phyloP scores from a whole-genome alignment of 805 yeast genomes.

The Suhomyces vadensis region DNA sequence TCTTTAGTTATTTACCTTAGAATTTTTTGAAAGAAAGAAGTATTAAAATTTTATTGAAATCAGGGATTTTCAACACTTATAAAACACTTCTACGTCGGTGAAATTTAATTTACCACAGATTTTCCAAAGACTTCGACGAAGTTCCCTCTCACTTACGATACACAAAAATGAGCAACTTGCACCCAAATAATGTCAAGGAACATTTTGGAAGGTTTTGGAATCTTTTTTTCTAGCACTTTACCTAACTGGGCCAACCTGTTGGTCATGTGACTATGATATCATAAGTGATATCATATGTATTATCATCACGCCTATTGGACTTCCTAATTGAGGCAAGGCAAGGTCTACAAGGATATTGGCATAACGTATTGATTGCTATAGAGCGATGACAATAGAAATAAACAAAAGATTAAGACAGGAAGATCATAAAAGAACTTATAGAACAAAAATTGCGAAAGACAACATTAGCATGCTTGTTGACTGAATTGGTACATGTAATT shows the following conservation, averaged over 20 bases:
- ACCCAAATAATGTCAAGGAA: slow-evolving; percentile 6
- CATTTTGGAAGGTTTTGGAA: slow-evolving; percentile 6
- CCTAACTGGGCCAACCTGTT: neutral
- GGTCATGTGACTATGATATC: slow-evolving; percentile 6
- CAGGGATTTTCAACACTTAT: slow-evolving; percentile 9
- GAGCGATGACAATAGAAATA: neutral
- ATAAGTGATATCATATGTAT: no score
- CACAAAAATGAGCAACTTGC: slow-evolving; percentile 7
- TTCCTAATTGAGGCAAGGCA: neutral
- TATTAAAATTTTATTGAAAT: neutral
- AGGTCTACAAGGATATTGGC: neutral
- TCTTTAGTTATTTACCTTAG: slow-evolving; percentile 1
- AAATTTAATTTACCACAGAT: slow-evolving; percentile 1
- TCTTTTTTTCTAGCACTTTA: slow-evolving; percentile 7
- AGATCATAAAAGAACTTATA: neutral
- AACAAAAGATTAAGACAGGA: neutral
- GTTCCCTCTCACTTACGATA: slow-evolving; percentile 8
- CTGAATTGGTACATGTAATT: no score
- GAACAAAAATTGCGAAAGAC: neutral
- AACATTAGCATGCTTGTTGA: no score
- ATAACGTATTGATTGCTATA: neutral
- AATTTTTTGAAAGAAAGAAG: slow-evolving; percentile 6
- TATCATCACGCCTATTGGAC: no score
- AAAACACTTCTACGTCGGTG: slow-evolving; percentile 6
- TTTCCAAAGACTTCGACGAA: slow-evolving; percentile 15